Base-by-base conservation (phyloP, 179 eudicot genomes). In the Drosera spatulata region DNA sequence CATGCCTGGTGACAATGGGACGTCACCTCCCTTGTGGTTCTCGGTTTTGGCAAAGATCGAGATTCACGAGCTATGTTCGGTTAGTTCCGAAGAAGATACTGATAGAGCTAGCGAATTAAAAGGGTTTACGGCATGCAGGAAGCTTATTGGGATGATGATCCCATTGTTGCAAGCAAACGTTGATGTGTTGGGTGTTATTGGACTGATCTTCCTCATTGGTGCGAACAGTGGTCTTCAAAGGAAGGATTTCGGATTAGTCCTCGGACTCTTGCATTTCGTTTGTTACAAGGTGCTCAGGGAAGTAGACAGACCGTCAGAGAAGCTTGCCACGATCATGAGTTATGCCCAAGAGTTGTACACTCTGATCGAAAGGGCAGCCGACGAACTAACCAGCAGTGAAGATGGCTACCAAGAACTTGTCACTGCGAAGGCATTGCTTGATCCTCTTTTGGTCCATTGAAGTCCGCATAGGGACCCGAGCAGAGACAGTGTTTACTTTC, bases 181-280 rank as follows among this genome's bases (percentile, higher is more conserved):
- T 46, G 56, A 72, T 61, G 68, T 86, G 39, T 61, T 86, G 50
- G 91, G 86, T 67, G 79, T 77, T 47, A 68, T 80, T 44, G 99
- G 89, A 41, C 61, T 74, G 12, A 48, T 74, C 41, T 63, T 86
- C 65, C 80, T 89, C 55, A 68, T 64, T 55, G 73, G 70, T 48
- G 33, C 77, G 45, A 56, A 51, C 2, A 61, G 63, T 55, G 87
- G 80, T 59, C 71, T 93, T 66, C 76, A 74, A 50, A 73, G 66
- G 49, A 81, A 70, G 72, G 88, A 89, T n/a, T 81, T 79, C 38
- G 77, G 74, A 53, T 56, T 81, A 53, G 77, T 73, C 4, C 69
- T 76, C 33, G 95, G 99, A 39, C 73, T 89, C 37, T 55, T 77
- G 47, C 85, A 61, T 44, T 93, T 86, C 59, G 73, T 89, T 41